phyloP scores from a whole-genome alignment of 306 rosid genomes.

The Gynostemma pentaphyllum region DNA sequence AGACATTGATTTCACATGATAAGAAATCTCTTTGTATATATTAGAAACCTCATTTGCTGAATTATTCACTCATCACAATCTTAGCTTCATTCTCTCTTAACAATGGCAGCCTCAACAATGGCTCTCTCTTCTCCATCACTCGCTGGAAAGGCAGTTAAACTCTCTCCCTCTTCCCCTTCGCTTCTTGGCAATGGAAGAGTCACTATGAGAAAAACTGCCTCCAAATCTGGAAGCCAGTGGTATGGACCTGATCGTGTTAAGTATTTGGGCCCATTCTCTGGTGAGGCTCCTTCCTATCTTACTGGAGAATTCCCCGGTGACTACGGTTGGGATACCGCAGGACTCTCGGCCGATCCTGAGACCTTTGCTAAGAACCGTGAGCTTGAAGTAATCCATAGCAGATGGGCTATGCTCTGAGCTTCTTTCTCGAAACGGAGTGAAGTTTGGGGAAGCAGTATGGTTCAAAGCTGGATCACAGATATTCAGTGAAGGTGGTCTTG shows the following conservation, averaged over 20 bases:
- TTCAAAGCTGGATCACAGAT: not conserved
- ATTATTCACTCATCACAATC: too few relatives aligned
- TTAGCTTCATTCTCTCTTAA: too few relatives aligned
- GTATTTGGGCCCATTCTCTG: conserved; percentile 26
- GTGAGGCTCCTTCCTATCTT: conserved; percentile 14
- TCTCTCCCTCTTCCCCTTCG: conserved; percentile 2
- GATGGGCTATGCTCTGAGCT: not conserved
- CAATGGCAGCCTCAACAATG: conserved; percentile 15
- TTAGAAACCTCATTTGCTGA: too few relatives aligned
- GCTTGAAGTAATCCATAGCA: not conserved
- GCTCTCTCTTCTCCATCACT: conserved; percentile 12
- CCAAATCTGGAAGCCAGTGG: conserved; percentile 17
- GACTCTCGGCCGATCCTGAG: not conserved
- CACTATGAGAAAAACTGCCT: conserved; percentile 4
- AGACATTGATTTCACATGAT: too few relatives aligned
- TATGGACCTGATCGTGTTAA: conserved; percentile 21
- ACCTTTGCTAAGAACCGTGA: not conserved
- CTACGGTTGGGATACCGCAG: not conserved
- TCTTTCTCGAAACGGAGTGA: not conserved
- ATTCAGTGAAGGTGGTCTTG: not conserved
- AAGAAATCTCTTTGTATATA: too few relatives aligned
- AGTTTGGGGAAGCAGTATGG: not conserved
- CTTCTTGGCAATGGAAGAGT: conserved; percentile 11
- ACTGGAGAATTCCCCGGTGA: conserved; percentile 11
- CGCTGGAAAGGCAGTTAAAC: conserved; percentile 10